phyloP scores from a whole-genome alignment of 805 yeast genomes.

The Wickerhamia fluorescens region DNA sequence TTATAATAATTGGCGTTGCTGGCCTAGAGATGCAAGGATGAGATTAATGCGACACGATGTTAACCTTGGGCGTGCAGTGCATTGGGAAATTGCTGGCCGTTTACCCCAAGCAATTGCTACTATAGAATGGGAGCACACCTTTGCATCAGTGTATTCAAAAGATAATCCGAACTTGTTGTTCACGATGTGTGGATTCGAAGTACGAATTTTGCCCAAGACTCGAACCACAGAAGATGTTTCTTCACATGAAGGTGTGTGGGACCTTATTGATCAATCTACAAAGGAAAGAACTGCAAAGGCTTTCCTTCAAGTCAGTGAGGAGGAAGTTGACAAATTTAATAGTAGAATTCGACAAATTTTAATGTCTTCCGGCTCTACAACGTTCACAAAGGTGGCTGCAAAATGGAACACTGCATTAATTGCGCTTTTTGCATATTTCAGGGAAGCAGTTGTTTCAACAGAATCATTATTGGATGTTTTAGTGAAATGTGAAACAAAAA shows the following conservation, averaged over 20 bases:
- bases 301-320: conserved; percentile 72
- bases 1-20: conserved; percentile 81
- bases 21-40: conserved; percentile 95
- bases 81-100: conserved; percentile 82
- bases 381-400: conserved; percentile 89
- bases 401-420: conserved; percentile 94
- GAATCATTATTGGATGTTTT: conserved; percentile 68
- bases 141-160: conserved; percentile 81
- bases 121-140: conserved; percentile 71
- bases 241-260: conserved; percentile 87
- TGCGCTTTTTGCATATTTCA: conserved; percentile 77
- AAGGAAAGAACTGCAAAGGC: conserved; percentile 89
- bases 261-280: conserved; percentile 57
- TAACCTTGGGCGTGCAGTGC: conserved; percentile 82
- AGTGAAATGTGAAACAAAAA: conserved; percentile 87
- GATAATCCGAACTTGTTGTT: conserved; percentile 87
- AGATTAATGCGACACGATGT: conserved; percentile 86
- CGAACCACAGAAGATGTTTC: conserved; percentile 50
- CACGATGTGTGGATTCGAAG: conserved; percentile 93
- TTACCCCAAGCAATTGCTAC: conserved; percentile 69
- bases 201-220: conserved; percentile 72
- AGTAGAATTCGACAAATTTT: conserved; percentile 81
- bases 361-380: conserved; percentile 93
- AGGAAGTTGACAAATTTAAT: conserved; percentile 72
- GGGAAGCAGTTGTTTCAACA: conserved; percentile 90